Conservation (phyloP, 2,329 filamentous ascomycete genomes). For the Ceratocystis huliohia region DNA sequence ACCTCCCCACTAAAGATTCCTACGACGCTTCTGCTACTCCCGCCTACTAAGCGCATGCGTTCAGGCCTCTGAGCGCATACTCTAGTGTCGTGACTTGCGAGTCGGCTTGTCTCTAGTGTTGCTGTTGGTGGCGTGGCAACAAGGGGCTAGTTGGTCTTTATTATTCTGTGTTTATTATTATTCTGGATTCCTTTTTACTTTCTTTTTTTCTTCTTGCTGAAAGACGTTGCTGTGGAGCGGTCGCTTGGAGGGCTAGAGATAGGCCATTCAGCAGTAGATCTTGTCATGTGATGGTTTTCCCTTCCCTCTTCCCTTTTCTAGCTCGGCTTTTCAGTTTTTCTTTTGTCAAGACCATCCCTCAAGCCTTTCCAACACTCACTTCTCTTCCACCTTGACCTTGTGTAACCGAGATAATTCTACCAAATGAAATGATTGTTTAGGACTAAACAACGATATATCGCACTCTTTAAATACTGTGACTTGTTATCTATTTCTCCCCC, state of each 20-base stretch:
- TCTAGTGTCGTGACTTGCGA: neutral
- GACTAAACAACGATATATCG: neutral
- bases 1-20: constrained; percentile 1
- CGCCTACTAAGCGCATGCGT: no score
- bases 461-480: neutral
- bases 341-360: constrained; percentile 5
- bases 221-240: neutral
- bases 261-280: neutral
- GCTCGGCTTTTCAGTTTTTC: neutral
- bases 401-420: neutral
- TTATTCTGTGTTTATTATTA: constrained; percentile 16
- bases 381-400: neutral
- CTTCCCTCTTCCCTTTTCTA: neutral
- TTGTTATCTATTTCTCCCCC: neutral
- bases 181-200: constrained; percentile 11
- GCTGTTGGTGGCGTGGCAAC: neutral
- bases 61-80: no score
- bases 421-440: constrained; percentile 8
- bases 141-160: neutral
- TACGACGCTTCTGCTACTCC: neutral
- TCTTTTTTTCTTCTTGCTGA: neutral
- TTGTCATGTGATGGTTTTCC: neutral
- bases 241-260: neutral
- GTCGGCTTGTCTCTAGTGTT: neutral
- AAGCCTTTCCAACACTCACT: constrained; percentile 1